Evolutionary conservation across 2,329 filamentous ascomycete genomes (phyloP).

Genomic region (Teratosphaeria epicoccoides): DNA sequence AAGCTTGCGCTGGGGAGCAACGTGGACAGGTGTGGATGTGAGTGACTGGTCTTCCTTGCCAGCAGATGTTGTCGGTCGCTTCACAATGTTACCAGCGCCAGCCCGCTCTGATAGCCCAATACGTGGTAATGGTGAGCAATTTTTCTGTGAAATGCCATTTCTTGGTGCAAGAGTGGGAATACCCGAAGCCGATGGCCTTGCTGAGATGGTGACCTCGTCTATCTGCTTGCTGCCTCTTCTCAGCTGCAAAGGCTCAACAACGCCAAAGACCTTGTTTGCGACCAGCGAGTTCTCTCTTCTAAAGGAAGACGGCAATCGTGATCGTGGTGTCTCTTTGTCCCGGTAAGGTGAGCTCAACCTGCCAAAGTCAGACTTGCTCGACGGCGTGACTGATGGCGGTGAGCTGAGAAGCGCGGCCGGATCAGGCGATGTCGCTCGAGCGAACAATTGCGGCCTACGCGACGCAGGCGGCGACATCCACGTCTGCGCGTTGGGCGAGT

Average conservation of each 20-base stretch:
- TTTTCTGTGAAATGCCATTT: slow-evolving; percentile 26
- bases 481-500: slow-evolving; percentile 9
- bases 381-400: slow-evolving; percentile 25
- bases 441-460: slow-evolving; percentile 13
- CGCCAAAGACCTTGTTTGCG: slow-evolving; percentile 12
- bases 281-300: slow-evolving; percentile 35
- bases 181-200: slow-evolving; percentile 29
- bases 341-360: slow-evolving; percentile 32
- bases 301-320: slow-evolving; percentile 27
- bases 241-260: slow-evolving; percentile 15
- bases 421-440: slow-evolving; percentile 9
- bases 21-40: slow-evolving; percentile 9
- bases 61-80: slow-evolving; percentile 47
- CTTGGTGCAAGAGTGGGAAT: slow-evolving; percentile 38
- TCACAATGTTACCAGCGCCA: slow-evolving; percentile 43
- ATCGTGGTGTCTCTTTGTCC: slow-evolving; percentile 19
- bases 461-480: slow-evolving; percentile 13
- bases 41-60: slow-evolving; percentile 16
- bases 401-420: slow-evolving; percentile 27
- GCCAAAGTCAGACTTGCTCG: slow-evolving; percentile 26
- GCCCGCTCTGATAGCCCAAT: slow-evolving; percentile 43
- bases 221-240: slow-evolving; percentile 18
- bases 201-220: slow-evolving; percentile 19
- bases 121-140: slow-evolving; percentile 32
- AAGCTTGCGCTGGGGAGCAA: slow-evolving; percentile 47